Percentiles rank a stretch among this genome's conserved stretches.
These are phyloP conservation scores for Aspergillus transmontanensis DNA, from an alignment of 2,329 filamentous ascomycete species.

Conservation along the genomic window DNA sequence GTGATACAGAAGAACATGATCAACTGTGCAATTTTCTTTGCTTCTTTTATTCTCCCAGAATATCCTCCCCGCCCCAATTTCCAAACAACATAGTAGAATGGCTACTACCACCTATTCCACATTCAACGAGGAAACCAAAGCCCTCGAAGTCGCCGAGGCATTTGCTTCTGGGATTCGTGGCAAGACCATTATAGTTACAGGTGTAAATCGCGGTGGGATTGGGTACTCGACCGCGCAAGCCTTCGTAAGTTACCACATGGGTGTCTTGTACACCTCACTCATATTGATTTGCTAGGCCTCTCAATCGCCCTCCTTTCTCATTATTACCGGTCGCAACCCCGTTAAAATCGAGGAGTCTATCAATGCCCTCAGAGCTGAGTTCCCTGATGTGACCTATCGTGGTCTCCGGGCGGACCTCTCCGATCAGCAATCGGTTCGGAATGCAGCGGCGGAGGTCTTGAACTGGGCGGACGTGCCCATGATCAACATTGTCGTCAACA, in stretches of 20 bases:
- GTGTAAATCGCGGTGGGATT: constrained; percentile 39
- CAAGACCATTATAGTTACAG: constrained; percentile 39
- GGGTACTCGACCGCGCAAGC: constrained; percentile 39
- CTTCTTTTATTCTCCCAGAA: too few relatives aligned
- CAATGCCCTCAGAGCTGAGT: neutral
- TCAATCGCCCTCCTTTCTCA: neutral
- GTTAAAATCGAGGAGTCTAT: neutral
- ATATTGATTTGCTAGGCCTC: constrained; percentile 1
- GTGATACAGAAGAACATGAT: fast-evolving
- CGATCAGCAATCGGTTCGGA: neutral
- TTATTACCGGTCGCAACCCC: constrained; percentile 3
- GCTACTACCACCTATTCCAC: constrained; percentile 36
- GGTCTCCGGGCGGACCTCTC: neutral
- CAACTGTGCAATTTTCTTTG: too few relatives aligned
- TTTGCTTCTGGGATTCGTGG: constrained; percentile 38
- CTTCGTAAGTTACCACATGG: constrained; percentile 31
- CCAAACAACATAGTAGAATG: constrained; percentile 2
- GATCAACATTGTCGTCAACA: constrained; percentile 19
- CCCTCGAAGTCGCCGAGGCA: constrained; percentile 41
- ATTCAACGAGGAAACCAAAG: constrained; percentile 41
- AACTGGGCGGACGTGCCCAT: constrained; percentile 1
- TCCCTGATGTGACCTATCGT: constrained; percentile 1
- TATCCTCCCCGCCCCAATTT: too few relatives aligned
- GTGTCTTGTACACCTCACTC: neutral
- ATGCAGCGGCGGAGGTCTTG: constrained; percentile 11